phyloP scores from a whole-genome alignment of 2,329 filamentous ascomycete species.

The Chaetomiaceae sp. region DNA sequence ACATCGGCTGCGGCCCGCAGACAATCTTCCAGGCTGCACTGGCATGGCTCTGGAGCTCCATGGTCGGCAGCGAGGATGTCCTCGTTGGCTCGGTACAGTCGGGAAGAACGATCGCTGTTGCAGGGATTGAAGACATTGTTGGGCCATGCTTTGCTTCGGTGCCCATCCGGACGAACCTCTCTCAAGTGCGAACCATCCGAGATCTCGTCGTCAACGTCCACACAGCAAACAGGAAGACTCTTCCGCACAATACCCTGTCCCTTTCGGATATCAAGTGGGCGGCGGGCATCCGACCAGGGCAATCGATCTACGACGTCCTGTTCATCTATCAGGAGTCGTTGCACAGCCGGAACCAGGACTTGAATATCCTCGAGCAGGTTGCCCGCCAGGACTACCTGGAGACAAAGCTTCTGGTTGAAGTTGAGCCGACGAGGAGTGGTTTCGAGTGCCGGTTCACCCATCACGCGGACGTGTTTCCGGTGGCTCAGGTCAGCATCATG shows the following conservation, averaged over 20 bases:
- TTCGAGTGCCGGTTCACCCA: constrained; percentile 46
- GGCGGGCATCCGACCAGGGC: constrained; percentile 49
- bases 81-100: constrained; percentile 77
- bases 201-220: constrained; percentile 65
- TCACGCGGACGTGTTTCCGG: constrained; percentile 46
- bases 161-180: constrained; percentile 63
- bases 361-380: constrained; percentile 46
- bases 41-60: constrained; percentile 59
- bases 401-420: constrained; percentile 69
- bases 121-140: constrained; percentile 65
- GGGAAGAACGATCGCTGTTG: constrained; percentile 69
- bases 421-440: constrained; percentile 55
- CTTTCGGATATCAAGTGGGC: constrained; percentile 65
- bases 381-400: constrained; percentile 69
- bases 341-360: constrained; percentile 29
- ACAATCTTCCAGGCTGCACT: constrained; percentile 72
- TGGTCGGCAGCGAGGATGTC: constrained; percentile 62
- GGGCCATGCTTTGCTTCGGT: constrained; percentile 77
- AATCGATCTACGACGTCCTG: constrained; percentile 68
- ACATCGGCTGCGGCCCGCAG: constrained; percentile 56
- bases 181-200: constrained; percentile 44
- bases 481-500: constrained; percentile 52
- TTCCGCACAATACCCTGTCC: constrained; percentile 60
- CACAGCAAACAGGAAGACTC: constrained; percentile 57
- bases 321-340: constrained; percentile 82